Evolutionary conservation across 2,329 filamentous ascomycete species (phyloP).

Genomic region (Cladophialophora carrionii): DNA sequence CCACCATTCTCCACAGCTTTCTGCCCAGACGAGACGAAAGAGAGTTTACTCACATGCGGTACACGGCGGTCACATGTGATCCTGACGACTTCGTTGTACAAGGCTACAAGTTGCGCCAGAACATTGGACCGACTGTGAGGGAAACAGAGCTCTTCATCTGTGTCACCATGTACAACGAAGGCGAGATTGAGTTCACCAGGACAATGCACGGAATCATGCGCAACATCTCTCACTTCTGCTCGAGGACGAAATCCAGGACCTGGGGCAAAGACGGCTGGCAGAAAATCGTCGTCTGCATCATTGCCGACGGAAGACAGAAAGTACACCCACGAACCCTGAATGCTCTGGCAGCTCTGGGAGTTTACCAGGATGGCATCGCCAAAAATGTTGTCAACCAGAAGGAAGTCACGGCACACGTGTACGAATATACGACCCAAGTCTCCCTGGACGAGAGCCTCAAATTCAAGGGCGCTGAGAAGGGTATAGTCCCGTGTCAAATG

Average conservation of each 20-base stretch:
- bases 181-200: constrained; percentile 92
- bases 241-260: constrained; percentile 83
- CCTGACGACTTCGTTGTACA: constrained; percentile 88
- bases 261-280: constrained; percentile 99
- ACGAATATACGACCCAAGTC: constrained; percentile 98
- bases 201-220: constrained; percentile 99
- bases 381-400: constrained; percentile 98
- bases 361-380: constrained; percentile 97
- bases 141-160: constrained; percentile 97
- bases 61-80: constrained; percentile 97
- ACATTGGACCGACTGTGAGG: constrained; percentile 77
- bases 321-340: constrained; percentile 93
- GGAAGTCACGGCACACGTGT: constrained; percentile 93
- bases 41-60: constrained; percentile 98
- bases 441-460: constrained; percentile 93
- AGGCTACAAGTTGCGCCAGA: constrained; percentile 91
- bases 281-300: constrained; percentile 97
- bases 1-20: constrained; percentile 97
- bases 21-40: constrained; percentile 87
- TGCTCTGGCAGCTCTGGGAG: constrained; percentile 91
- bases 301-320: constrained; percentile 90
- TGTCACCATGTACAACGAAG: constrained; percentile 99
- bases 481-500: constrained; percentile 96
- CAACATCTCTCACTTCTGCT: constrained; percentile 96
- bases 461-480: constrained; percentile 99